A percentile compares a stretch with the other conserved stretches of the same genome.
phyloP scores from a whole-genome alignment of 2,329 filamentous ascomycete genomes.

The Arthroderma sp. region DNA sequence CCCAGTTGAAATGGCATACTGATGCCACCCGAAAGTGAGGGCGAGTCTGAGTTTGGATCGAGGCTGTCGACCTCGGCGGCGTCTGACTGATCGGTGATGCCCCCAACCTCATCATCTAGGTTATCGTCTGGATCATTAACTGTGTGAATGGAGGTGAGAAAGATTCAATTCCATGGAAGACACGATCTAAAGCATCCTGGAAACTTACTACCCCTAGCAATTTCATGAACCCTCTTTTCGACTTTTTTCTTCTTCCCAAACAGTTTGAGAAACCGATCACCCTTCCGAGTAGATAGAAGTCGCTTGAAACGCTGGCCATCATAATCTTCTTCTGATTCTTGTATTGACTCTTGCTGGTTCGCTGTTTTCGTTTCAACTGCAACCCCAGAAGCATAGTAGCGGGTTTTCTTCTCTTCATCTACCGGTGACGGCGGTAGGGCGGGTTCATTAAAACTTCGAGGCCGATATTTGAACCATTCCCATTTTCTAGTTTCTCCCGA shows the following conservation, averaged over 20 bases:
- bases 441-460: slow-evolving; percentile 17
- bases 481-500: slow-evolving; percentile 29
- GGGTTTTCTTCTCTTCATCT: slow-evolving; percentile 9
- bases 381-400: too few relatives aligned
- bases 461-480: slow-evolving; percentile 32
- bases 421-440: slow-evolving; percentile 12
- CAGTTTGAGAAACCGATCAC: slow-evolving; percentile 36
- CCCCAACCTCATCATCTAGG: too few relatives aligned
- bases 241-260: slow-evolving; percentile 37
- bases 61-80: slow-evolving; percentile 5
- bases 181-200: neutral
- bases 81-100: neutral
- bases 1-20: slow-evolving; percentile 7
- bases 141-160: neutral
- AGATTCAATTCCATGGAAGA: too few relatives aligned
- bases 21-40: slow-evolving; percentile 10
- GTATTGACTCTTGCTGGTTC: too few relatives aligned
- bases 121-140: neutral
- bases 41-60: slow-evolving; percentile 3
- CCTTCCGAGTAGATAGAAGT: slow-evolving; percentile 1
- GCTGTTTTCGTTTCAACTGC: too few relatives aligned
- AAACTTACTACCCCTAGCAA: slow-evolving; percentile 28
- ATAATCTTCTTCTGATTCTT: too few relatives aligned
- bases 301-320: too few relatives aligned
- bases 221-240: slow-evolving; percentile 20